phyloP scores from a whole-genome alignment of 352 stramenopile genomes.

The Phytophthora quininea region DNA sequence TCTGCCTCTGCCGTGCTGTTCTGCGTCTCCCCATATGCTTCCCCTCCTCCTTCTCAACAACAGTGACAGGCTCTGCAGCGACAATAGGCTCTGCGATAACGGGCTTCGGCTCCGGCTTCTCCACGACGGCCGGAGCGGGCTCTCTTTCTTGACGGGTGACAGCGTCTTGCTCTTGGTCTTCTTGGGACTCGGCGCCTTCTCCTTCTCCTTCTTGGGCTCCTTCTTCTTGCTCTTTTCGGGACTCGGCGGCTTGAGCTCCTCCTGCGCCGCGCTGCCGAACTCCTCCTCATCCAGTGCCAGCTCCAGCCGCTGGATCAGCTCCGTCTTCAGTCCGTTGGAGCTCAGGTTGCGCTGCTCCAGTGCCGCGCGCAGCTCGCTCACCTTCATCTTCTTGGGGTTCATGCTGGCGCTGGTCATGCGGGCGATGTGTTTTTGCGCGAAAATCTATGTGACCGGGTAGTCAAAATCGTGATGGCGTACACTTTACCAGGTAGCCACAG shows the following conservation, averaged over 20 bases:
- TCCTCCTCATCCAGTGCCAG: constrained; percentile 88
- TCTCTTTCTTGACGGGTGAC: constrained; percentile 31
- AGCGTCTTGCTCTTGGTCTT: constrained; percentile 20
- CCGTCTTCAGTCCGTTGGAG: constrained; percentile 88
- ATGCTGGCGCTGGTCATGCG: constrained; percentile 61
- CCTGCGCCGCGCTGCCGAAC: constrained; percentile 81
- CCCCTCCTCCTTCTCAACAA: constrained; percentile 13
- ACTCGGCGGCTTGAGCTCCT: constrained; percentile 58
- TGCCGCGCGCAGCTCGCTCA: constrained; percentile 87
- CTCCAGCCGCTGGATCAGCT: constrained; percentile 90
- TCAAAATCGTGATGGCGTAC: too few relatives aligned
- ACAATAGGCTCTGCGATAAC: constrained; percentile 10
- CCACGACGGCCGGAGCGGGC: constrained; percentile 6
- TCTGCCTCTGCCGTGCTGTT: constrained; percentile 15
- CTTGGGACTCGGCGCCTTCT: constrained; percentile 15
- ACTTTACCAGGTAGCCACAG: too few relatives aligned
- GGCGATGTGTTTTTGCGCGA: constrained; percentile 14
- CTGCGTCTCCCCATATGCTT: constrained; percentile 3
- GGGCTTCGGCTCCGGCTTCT: constrained; percentile 14
- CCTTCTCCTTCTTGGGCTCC: constrained; percentile 18
- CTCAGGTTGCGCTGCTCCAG: constrained; percentile 82
- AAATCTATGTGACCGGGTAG: too few relatives aligned
- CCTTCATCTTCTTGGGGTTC: constrained; percentile 92
- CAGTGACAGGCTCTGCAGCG: constrained; percentile 6
- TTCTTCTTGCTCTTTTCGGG: constrained; percentile 46